A percentile compares a stretch with the other conserved stretches of the same genome.
These are phyloP conservation scores for Phytophthora quininea DNA, from an alignment of 352 stramenopile genomes.

Conservation along the genomic window DNA sequence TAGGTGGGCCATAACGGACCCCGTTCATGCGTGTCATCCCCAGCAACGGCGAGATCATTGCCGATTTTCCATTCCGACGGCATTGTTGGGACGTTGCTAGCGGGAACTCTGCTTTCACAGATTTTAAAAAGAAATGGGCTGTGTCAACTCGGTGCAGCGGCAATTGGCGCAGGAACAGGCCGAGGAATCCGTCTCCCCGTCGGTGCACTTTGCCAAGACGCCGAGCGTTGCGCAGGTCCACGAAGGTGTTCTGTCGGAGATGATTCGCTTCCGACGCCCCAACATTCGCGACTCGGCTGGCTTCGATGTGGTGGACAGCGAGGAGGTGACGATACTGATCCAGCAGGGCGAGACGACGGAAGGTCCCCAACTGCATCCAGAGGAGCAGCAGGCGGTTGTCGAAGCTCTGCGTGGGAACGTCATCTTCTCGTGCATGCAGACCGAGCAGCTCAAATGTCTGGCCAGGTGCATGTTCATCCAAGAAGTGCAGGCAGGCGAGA, in stretches of 20 bases:
- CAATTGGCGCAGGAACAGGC: conserved; percentile 22
- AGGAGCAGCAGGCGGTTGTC: conserved; percentile 54
- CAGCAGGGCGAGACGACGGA: conserved; percentile 31
- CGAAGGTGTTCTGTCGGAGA: conserved; percentile 53
- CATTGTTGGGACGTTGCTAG: neutral
- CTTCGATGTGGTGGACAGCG: conserved; percentile 36
- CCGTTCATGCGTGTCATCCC: no score
- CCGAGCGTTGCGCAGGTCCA: conserved; percentile 49
- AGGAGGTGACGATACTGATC: conserved; percentile 40
- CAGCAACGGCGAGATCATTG: conserved; percentile 10
- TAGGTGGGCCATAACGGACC: no score
- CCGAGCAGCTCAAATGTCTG: conserved; percentile 72
- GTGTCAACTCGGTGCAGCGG: conserved; percentile 37
- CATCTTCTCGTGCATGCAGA: conserved; percentile 78
- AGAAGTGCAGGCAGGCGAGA: conserved; percentile 71
- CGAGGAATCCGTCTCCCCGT: conserved; percentile 19
- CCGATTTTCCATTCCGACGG: conserved; percentile 18
- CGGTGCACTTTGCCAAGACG: conserved; percentile 27
- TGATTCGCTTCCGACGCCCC: conserved; percentile 46
- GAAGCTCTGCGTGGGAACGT: conserved; percentile 73
- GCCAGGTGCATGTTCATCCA: conserved; percentile 80
- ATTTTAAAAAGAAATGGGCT: conserved; percentile 31
- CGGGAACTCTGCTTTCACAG: neutral
- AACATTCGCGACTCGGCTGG: conserved; percentile 45
- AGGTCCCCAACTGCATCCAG: conserved; percentile 24